Evolutionary conservation across 257 asterid genomes (phyloP), one percentile per base, ranked within the genome.

Genomic region (Echites panduratus): DNA sequence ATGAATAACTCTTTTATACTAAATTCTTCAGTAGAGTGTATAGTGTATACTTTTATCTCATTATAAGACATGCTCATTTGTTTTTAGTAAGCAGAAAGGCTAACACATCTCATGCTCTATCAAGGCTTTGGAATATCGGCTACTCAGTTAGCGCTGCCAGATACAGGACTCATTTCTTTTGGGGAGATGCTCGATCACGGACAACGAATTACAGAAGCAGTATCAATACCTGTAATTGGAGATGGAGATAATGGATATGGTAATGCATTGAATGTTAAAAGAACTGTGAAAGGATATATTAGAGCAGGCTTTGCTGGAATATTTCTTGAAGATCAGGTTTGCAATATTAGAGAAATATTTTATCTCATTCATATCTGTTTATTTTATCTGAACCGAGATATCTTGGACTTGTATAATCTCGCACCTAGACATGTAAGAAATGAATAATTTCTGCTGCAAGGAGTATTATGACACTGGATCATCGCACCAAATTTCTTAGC

Each of bases 221-320:
- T 88, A 57, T 85, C 94, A 71, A 90, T 93, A 66, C 98, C 98
- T 16, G 68, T 93, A 68, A 93, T 93, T 69, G 98, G 98, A 53
- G 98, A 93, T 82, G 98, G 89, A 63, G 98, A 93, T 81, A 90
- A 93, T 79, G 98, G 98, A 74, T 90, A 93, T 75, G 98, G 97
- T 74, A 93, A 93, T 76, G 87, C 97, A 70, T 89, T 93, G 97
- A 93, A 91, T 79, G 97, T 90, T 66, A 93, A 91, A 87, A 89
- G 98, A 85, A 89, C 98, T 70, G 89, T 89, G 80, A 85, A 63
- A 81, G 97, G 96, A 79, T 93, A 89, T 77, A 89, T 93, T 50
- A 84, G 73, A 72, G 95, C 97, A 62, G 98, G 97, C 58, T 93
- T 89, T 82, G 97, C 95, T 11, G 98, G 98, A 83, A 82, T 93